Conservation (phyloP, 1,139 yeast genomes). For the Nakaseomyces delphensis region DNA sequence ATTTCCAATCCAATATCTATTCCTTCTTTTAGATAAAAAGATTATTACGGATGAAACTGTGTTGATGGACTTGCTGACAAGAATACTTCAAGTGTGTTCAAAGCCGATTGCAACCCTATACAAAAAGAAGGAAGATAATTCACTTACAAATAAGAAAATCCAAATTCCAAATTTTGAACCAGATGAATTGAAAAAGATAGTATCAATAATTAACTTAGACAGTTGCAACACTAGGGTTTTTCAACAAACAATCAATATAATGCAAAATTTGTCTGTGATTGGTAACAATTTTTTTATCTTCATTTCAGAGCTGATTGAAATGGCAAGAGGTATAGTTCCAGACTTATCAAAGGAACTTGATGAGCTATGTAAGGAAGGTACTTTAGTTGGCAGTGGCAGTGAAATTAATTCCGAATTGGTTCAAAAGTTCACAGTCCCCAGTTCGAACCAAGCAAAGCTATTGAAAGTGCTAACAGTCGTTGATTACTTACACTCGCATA, state of each 20-base stretch:
- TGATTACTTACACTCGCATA: slow-evolving; percentile 57
- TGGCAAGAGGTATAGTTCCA: slow-evolving; percentile 56
- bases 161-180: slow-evolving; percentile 61
- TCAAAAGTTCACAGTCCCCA: slow-evolving; percentile 65
- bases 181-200: slow-evolving; percentile 51
- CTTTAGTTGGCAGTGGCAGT: slow-evolving; percentile 33
- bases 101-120: slow-evolving; percentile 54
- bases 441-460: slow-evolving; percentile 82
- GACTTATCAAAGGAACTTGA: slow-evolving; percentile 50
- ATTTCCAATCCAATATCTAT: slow-evolving; percentile 65
- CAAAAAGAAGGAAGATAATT: slow-evolving; percentile 25
- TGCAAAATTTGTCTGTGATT: slow-evolving; percentile 65
- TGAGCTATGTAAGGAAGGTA: slow-evolving; percentile 42
- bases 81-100: slow-evolving; percentile 68
- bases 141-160: slow-evolving; percentile 33
- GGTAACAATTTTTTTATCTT: slow-evolving; percentile 57
- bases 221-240: slow-evolving; percentile 83
- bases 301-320: slow-evolving; percentile 57
- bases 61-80: slow-evolving; percentile 67
- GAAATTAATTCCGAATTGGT: slow-evolving; percentile 49
- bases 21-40: slow-evolving; percentile 54
- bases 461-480: slow-evolving; percentile 79
- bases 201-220: slow-evolving; percentile 66
- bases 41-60: slow-evolving; percentile 63
- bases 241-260: slow-evolving; percentile 73